Evolutionary conservation across 768 basidiomycete species (phyloP).

Genomic region (Lactarius deliciosus): DNA sequence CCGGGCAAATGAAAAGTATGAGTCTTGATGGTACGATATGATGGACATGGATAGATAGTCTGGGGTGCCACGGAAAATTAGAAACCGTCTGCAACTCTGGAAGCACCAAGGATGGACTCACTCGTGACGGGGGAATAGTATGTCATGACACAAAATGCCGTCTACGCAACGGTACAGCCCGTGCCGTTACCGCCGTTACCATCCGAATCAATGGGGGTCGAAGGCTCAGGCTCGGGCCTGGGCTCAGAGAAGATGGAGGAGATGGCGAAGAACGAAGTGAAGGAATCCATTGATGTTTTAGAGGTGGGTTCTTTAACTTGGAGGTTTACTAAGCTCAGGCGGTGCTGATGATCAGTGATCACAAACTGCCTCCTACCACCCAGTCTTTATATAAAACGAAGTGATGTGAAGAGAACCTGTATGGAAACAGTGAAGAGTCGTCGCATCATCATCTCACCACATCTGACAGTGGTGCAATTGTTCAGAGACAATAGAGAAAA

Average conservation of each 20-base stretch:
- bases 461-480: not conserved
- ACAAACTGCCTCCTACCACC: too few species aligned
- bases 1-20: not conserved
- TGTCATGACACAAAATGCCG: not conserved
- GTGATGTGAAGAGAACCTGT: not conserved
- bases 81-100: not conserved
- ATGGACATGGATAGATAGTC: not conserved
- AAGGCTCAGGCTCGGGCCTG: not conserved
- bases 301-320: not conserved
- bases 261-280: conserved; percentile 1
- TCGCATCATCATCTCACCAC: not conserved
- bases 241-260: not conserved
- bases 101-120: not conserved
- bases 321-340: not conserved
- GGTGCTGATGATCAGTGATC: too few species aligned
- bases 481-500: conserved; percentile 1
- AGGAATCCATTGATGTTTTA: conserved; percentile 16
- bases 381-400: not conserved
- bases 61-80: not conserved
- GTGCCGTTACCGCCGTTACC: too few species aligned
- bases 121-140: not conserved
- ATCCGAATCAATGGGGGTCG: conserved; percentile 2
- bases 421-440: not conserved
- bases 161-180: conserved; percentile 5
- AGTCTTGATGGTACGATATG: not conserved